These are phyloP conservation scores for Eurotiales sp. DNA, from an alignment of 2,329 filamentous ascomycete species.

Conservation along the genomic window DNA sequence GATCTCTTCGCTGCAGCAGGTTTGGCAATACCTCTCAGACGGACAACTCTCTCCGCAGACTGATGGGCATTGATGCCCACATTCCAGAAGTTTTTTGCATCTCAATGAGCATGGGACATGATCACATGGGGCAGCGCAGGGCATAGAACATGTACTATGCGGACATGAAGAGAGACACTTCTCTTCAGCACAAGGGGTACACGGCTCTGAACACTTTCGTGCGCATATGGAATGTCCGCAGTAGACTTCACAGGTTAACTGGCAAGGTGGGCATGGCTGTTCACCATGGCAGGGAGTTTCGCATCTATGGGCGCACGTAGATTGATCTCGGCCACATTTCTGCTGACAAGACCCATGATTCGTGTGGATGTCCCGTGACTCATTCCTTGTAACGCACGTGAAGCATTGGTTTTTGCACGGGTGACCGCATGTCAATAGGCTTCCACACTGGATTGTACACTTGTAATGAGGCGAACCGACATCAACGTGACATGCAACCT, in stretches of 20 bases:
- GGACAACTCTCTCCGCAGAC: conserved; percentile 65
- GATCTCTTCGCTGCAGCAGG: conserved; percentile 45
- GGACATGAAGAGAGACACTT: conserved; percentile 54
- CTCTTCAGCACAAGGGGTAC: conserved; percentile 56
- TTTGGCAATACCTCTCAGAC: conserved; percentile 51
- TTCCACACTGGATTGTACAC: conserved; percentile 50
- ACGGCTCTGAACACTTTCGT: conserved; percentile 58
- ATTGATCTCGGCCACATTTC: conserved; percentile 49
- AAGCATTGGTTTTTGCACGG: conserved; percentile 49
- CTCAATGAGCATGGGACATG: conserved; percentile 61
- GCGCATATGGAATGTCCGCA: conserved; percentile 57
- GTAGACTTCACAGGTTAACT: conserved; percentile 49
- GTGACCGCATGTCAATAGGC: conserved; percentile 56
- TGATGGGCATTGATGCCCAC: conserved; percentile 63
- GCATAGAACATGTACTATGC: conserved; percentile 51
- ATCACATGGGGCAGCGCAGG: conserved; percentile 65
- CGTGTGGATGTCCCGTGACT: conserved; percentile 24
- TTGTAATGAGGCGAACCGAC: conserved; percentile 36
- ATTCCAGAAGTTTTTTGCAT: conserved; percentile 52
- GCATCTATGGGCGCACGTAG: conserved; percentile 58
- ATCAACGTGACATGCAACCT: conserved; percentile 45
- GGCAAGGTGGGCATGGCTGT: conserved; percentile 26
- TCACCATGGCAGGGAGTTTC: conserved; percentile 49
- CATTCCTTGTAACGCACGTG: conserved; percentile 41
- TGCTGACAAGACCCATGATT: conserved; percentile 44